phyloP scores from a whole-genome alignment of 2,329 filamentous ascomycete species.

The Chalaropsis ovoidea region DNA sequence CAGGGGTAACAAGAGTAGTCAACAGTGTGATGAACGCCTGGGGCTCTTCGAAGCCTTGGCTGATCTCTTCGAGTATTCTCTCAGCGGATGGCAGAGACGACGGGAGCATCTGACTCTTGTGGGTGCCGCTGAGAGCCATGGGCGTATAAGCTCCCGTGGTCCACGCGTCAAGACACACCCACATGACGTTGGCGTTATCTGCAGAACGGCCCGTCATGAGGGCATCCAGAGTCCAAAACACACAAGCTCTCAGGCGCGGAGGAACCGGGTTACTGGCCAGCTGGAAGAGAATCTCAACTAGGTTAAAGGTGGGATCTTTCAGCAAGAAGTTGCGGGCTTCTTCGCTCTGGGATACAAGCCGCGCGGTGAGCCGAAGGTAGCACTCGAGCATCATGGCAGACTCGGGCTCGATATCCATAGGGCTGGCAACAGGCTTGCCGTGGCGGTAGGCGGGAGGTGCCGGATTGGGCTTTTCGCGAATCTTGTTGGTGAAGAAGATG shows the following conservation, averaged over 20 bases:
- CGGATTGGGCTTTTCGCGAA: slow-evolving; percentile 58
- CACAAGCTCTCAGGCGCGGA: slow-evolving; percentile 67
- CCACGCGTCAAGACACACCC: slow-evolving; percentile 72
- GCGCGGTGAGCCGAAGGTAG: slow-evolving; percentile 78
- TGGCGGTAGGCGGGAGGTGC: slow-evolving; percentile 39
- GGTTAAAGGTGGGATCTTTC: slow-evolving; percentile 51
- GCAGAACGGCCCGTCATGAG: slow-evolving; percentile 64
- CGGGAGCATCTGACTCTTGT: slow-evolving; percentile 26
- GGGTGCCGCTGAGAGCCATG: slow-evolving; percentile 25
- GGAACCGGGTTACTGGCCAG: slow-evolving; percentile 69
- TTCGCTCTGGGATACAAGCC: slow-evolving; percentile 65
- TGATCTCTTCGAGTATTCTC: slow-evolving; percentile 62
- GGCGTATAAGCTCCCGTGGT: slow-evolving; percentile 50
- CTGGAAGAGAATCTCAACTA: slow-evolving; percentile 66
- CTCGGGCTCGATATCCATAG: slow-evolving; percentile 76
- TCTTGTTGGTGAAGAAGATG: slow-evolving; percentile 68
- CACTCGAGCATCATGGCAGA: slow-evolving; percentile 94
- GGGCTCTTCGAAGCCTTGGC: slow-evolving; percentile 71
- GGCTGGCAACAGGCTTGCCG: slow-evolving; percentile 52
- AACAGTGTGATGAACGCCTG: slow-evolving; percentile 75
- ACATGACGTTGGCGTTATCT: slow-evolving; percentile 61
- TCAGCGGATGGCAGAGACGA: slow-evolving; percentile 40
- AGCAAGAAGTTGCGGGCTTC: slow-evolving; percentile 65
- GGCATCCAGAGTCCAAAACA: slow-evolving; percentile 67
- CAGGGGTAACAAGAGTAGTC: slow-evolving; percentile 58